Evolutionary conservation across 2,329 filamentous ascomycete species (phyloP), one percentile per base, ranked within the genome.

Genomic region (Ascosphaera aggregata): DNA sequence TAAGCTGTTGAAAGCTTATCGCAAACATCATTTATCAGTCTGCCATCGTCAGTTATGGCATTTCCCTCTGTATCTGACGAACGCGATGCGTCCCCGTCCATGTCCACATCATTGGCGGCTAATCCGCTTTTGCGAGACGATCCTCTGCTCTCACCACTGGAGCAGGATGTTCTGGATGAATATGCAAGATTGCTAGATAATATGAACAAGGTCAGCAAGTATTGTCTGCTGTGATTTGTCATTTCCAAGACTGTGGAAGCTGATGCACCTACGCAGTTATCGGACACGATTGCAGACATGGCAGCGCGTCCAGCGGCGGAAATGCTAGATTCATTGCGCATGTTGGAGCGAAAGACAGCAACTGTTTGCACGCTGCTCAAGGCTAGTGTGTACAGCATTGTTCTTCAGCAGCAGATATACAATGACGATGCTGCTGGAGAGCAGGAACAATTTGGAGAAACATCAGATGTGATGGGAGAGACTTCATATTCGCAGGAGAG

Each of bases 341-440:
- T 85, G 34, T 65, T 98, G 40, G 89, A 98, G 64, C 69, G 89
- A 49, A 94, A 95, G 65, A 94, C 86, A 34, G 84, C 82, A 47
- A 65, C 93, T 40, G 86, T 94, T 17, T 95, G 92, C 58, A 98
- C 89, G 44, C 60, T 95, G 54, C 68, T 98, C 54, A 98, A 98
- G 64, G 86, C 89, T 15, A 95, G 86, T 57, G 89, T 98, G 45
- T 98, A 98, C 62, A 92, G 80, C 54, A 98, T 98, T 62, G 85
- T 98, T 44, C 58, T 98, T 63, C 86, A 98, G 68, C 86, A 95
- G 67, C 81, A 95, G 68, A 82, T 92, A 50, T 75, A 77, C 45
- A 80, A 76, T 58, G 78, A 57, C 48, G 53, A 52, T 45, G 53
- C 56, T 42, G 51, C 49, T 39, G 48, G 54, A 22, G 52, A 53